Base-by-base conservation (phyloP, 371 early-diverging fungal species). In the Chytridiales sp. region DNA sequence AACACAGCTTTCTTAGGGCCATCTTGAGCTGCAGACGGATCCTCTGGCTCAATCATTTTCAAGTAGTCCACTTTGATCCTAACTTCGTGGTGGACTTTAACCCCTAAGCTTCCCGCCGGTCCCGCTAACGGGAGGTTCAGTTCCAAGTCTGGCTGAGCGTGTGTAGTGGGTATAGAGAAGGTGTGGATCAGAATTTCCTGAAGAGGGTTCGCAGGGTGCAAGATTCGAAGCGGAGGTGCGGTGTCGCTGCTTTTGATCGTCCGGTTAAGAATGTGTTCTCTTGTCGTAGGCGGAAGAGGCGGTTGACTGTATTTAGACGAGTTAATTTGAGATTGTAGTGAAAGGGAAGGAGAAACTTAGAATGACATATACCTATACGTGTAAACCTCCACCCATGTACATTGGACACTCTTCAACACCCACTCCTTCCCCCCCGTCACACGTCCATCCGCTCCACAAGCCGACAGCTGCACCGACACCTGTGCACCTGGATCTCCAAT, bases 351-450 rank as follows among this genome's bases (percentile, higher is more conserved):
- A 36, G 38, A 51, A 31, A n/a, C 4, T 29, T 4, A 26, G 19
- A 6, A 4, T 8, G 38, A 22, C 21, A 36, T 38, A n/a, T 35
- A 51, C 51, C 38, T 38, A 51, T 35, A 51, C 3, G 51, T 51
- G 36, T 51, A 51, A 9, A 51, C 36, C 38, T 51, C 51, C 22
- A 51, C 36, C 51, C 51, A 51, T 5, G 31, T 34, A 24, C 51
- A 51, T 30, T 51, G 51, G 8, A 51, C 35, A 11, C 36, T 19
- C 38, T 51, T 51, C 6, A 48, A 31, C 30, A 29, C 30, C 21
- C 24, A 9, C 15, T 26, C 30, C 11, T 48, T 15, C 4, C 30
- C 30, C 5, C 29, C 29, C 21, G 27, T 48, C 6, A 29, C n/a
- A n/a, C n/a, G n/a, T n/a, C n/a, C n/a, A n/a, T n/a, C n/a, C n/a